A percentile compares a stretch with the other conserved stretches of the same genome.
Conservation (phyloP, 768 basidiomycete species). For the Mycena haematopus region DNA sequence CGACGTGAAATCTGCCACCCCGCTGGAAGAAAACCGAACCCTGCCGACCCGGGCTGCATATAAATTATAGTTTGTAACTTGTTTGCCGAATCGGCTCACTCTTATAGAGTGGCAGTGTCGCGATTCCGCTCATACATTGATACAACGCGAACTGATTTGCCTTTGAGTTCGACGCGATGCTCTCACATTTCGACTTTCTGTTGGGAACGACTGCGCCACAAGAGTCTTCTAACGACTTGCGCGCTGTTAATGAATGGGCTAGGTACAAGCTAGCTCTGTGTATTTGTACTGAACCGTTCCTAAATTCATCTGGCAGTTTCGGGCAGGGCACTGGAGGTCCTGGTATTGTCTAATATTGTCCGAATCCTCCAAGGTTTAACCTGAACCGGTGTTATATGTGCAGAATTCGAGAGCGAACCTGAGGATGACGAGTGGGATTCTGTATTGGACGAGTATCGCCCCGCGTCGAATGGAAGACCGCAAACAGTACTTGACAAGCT, state of each 20-base stretch:
- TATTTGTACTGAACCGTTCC: constrained; percentile 1
- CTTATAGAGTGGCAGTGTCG: not conserved
- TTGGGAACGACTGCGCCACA: constrained; percentile 33
- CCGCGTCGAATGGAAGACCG: constrained; percentile 2
- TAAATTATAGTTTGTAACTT: too few relatives aligned
- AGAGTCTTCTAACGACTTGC: constrained; percentile 34
- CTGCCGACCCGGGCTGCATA: too few relatives aligned
- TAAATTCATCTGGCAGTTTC: constrained; percentile 18
- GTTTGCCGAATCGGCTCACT: too few relatives aligned
- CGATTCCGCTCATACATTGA: constrained; percentile 6
- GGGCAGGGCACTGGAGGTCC: constrained; percentile 16
- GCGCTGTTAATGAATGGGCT: constrained; percentile 39
- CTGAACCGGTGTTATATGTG: not conserved
- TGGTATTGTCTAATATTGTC: constrained; percentile 3
- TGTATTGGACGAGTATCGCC: constrained; percentile 23
- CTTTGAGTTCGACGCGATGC: constrained; percentile 2
- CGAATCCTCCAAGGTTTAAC: not conserved
- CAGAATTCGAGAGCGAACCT: constrained; percentile 13
- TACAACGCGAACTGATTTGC: too few relatives aligned
- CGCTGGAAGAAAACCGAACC: too few relatives aligned
- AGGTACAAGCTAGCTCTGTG: constrained; percentile 32
- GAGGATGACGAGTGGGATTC: constrained; percentile 25
- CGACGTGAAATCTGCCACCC: too few relatives aligned
- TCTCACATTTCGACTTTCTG: constrained; percentile 39
- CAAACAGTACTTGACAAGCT: constrained; percentile 19